phyloP scores from a whole-genome alignment of 306 rosid species.

The Prunus salicina region DNA sequence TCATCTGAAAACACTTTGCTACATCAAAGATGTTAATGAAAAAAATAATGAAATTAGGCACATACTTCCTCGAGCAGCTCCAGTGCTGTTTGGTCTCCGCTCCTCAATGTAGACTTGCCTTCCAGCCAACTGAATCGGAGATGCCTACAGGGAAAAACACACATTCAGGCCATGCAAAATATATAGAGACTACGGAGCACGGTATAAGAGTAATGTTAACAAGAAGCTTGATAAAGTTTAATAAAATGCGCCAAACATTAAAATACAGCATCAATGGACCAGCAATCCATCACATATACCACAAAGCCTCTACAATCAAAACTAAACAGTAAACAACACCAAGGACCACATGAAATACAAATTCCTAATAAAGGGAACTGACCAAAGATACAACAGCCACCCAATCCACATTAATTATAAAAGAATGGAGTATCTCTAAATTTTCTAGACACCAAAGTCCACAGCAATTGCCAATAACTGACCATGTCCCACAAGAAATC shows the following conservation, averaged over 20 bases:
- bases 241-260: neutral
- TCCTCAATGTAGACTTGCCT: conserved; percentile 87
- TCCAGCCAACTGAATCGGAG: conserved; percentile 86
- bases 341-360: neutral
- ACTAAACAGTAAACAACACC: neutral
- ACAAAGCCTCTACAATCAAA: neutral
- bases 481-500: neutral
- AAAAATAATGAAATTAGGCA: conserved; percentile 14
- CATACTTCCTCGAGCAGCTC: conserved; percentile 79
- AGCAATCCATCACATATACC: neutral
- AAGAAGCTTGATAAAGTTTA: neutral
- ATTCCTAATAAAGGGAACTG: neutral
- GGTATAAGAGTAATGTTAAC: neutral
- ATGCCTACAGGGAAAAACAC: conserved; percentile 55
- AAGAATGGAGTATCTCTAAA: neutral
- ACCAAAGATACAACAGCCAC: neutral
- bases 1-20: neutral
- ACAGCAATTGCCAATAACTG: neutral
- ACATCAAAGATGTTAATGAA: neutral
- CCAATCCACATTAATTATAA: neutral
- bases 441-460: neutral
- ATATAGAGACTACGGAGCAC: neutral
- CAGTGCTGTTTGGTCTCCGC: conserved; percentile 76
- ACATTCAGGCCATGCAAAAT: conserved; percentile 7
- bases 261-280: neutral